Percentiles rank a stretch among this genome's conserved stretches.
Conservation (phyloP, 2,329 filamentous ascomycete genomes). For the Pestalotiopsis sp. region DNA sequence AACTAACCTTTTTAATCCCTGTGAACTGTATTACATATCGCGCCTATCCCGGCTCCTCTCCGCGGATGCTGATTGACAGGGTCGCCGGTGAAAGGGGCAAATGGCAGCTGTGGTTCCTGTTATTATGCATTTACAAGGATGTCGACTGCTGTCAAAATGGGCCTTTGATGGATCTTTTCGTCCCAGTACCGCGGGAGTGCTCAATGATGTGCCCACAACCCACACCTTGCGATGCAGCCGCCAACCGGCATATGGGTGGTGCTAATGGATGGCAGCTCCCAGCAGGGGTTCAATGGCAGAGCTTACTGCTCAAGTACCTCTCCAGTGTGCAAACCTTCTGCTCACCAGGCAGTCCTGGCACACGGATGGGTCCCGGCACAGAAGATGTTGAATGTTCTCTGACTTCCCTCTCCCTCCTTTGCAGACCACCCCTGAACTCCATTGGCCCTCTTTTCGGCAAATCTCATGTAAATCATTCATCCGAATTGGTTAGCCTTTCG, state of each 20-base stretch:
- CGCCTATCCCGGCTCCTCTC: background rate
- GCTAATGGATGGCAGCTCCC: background rate
- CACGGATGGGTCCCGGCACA: background rate
- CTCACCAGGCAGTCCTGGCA: background rate
- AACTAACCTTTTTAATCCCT: no score
- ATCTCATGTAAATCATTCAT: slow-evolving; percentile 7
- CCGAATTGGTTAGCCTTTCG: background rate
- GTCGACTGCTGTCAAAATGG: background rate
- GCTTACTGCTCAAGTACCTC: background rate
- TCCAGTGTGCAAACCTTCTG: background rate
- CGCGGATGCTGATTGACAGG: background rate
- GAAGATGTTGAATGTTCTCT: background rate
- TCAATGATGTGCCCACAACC: background rate
- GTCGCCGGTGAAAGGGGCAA: background rate
- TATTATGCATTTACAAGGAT: background rate
- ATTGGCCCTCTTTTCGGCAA: slow-evolving; percentile 2
- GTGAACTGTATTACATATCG: background rate
- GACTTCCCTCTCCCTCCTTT: background rate
- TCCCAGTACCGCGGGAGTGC: background rate
- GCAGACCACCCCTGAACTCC: background rate
- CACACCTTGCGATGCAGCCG: background rate
- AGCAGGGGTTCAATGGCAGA: background rate
- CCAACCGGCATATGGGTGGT: background rate
- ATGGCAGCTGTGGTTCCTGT: background rate
- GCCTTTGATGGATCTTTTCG: background rate